A percentile compares a stretch with the other conserved stretches of the same genome.
phyloP scores from a whole-genome alignment of 164 flowering plant genomes.

The Malania oleifera region DNA sequence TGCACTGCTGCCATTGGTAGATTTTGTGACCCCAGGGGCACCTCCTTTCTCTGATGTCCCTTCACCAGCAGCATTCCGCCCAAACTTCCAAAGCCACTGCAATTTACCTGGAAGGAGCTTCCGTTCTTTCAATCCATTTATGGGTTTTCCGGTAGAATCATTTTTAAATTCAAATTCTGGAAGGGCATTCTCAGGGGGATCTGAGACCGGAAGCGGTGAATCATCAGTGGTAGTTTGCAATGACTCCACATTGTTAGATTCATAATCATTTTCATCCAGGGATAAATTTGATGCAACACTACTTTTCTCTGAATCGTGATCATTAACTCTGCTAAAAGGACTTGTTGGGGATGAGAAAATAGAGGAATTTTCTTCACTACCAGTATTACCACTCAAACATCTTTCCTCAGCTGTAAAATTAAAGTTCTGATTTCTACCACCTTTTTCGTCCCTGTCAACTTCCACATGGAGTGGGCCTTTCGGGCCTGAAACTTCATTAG shows the following conservation, averaged over 20 bases:
- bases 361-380: constrained; percentile 57
- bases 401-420: constrained; percentile 25
- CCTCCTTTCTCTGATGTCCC: constrained; percentile 43
- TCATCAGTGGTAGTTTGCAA: constrained; percentile 19
- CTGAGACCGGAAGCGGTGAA: constrained; percentile 39
- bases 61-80: constrained; percentile 42
- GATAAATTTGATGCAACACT: constrained; percentile 59
- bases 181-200: constrained; percentile 20
- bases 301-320: constrained; percentile 56
- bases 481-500: constrained; percentile 17
- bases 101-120: constrained; percentile 59
- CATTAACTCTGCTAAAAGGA: constrained; percentile 40
- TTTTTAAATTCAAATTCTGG: constrained; percentile 15
- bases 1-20: not conserved
- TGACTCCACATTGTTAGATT: constrained; percentile 21
- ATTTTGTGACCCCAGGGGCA: constrained; percentile 15
- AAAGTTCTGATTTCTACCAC: constrained; percentile 16
- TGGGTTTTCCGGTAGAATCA: constrained; percentile 26
- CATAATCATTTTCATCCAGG: constrained; percentile 39
- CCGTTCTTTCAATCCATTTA: constrained; percentile 38
- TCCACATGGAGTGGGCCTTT: constrained; percentile 19
- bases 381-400: constrained; percentile 29
- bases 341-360: constrained; percentile 54
- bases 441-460: constrained; percentile 24
- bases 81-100: constrained; percentile 88